Evolutionary conservation across 2,329 filamentous ascomycete species (phyloP).

Genomic region (Samsoniella hepiali): DNA sequence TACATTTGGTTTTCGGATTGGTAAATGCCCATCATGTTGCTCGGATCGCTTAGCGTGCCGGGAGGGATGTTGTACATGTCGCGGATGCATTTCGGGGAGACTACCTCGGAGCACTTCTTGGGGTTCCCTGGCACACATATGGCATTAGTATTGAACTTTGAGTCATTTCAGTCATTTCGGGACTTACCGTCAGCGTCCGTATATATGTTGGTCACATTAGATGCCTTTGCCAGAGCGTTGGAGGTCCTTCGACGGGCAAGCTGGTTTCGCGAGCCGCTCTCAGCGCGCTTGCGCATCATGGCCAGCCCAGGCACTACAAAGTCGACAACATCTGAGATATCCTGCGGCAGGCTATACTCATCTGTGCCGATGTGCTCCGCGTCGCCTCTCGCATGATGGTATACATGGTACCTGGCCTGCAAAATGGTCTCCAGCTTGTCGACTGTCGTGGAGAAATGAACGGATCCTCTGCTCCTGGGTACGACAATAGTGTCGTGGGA

Average conservation of each 20-base stretch:
- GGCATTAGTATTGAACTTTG: background rate
- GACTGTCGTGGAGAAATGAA: conserved; percentile 20
- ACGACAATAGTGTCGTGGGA: conserved; percentile 42
- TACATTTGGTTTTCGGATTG: conserved; percentile 40
- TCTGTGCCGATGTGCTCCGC: conserved; percentile 35
- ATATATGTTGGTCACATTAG: background rate
- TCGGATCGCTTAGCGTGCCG: conserved; percentile 28
- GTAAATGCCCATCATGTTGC: conserved; percentile 42
- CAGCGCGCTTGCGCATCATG: conserved; percentile 21
- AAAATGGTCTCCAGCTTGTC: conserved; percentile 46
- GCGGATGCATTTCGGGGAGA: conserved; percentile 35
- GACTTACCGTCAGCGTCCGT: background rate
- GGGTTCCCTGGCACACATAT: background rate
- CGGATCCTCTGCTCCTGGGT: conserved; percentile 48
- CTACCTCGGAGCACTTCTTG: conserved; percentile 26
- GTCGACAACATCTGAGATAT: conserved; percentile 37
- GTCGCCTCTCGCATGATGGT: conserved; percentile 37
- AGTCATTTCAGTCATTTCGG: background rate
- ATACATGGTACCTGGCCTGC: conserved; percentile 49
- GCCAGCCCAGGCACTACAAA: conserved; percentile 39
- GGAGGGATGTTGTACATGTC: conserved; percentile 42
- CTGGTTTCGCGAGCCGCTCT: background rate
- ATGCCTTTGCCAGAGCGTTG: background rate
- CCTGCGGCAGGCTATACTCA: conserved; percentile 36
- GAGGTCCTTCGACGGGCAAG: background rate